Base-by-base conservation (phyloP, 768 basidiomycete species). In the Russula sp. region DNA sequence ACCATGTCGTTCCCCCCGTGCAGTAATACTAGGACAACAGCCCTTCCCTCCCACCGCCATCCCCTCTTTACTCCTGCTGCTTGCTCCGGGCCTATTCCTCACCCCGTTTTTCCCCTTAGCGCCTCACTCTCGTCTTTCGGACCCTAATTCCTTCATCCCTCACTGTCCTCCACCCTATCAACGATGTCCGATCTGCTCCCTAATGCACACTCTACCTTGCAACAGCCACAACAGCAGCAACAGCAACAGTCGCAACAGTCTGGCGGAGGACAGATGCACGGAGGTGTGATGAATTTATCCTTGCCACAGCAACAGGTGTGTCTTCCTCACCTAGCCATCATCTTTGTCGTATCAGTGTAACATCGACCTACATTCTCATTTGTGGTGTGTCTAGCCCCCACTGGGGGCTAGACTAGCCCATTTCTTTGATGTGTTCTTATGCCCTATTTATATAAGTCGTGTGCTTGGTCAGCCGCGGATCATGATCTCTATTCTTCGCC, bases 41-140 rank as follows among this genome's bases (percentile, higher is more conserved):
- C 65, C 64, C 62, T 67, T 69, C 55, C 68, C 68, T 69, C 68
- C 68, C 68, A 69, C 68, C 68, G 64, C 62, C 68, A 69, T 69
- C 65, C 66, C 66, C 68, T 58, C 68, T 57, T 57, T 54, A 61
- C 40, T 34, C 67, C 65, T 59, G 62, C n/a, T 54, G 52, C 53
- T 51, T 34, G 50, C 64, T 34, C 53, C 62, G 60, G 60, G 42
- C 22, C 40, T 7, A 54, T 61, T 59, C 16, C 49, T 40, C 46
- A 48, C 22, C 36, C 40, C 38, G 32, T 59, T 22, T 22, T 40
- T 0, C 44, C 30, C 57, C 52, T 50, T 53, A 24, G 28, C 42
- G 30, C 22, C 30, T 32, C 28, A 2, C 26, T 42, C 38, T 32
- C 57, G 13, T 66, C 57, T 53, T 38, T 57, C 50, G 32, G 24